phyloP scores from a whole-genome alignment of 2,329 filamentous ascomycete species.

The Claviceps sp. region DNA sequence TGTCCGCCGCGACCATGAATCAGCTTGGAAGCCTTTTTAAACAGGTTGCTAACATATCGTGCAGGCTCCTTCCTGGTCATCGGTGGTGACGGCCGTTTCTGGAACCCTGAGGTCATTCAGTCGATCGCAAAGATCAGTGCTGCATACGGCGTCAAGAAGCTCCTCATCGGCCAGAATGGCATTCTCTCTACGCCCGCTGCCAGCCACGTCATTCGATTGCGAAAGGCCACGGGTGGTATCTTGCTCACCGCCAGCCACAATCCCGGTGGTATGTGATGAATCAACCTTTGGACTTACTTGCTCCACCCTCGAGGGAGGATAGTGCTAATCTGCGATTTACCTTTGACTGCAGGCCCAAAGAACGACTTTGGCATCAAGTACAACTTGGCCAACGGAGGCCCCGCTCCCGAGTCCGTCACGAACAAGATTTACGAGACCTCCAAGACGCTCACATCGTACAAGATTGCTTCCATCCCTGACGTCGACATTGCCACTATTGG shows the following conservation, averaged over 20 bases:
- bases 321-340: conserved; percentile 3
- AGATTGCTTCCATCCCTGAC: conserved; percentile 75
- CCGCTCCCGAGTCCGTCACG: conserved; percentile 88
- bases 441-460: conserved; percentile 83
- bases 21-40: background rate
- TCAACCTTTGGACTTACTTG: too few relatives aligned
- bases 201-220: conserved; percentile 88
- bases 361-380: conserved; percentile 99
- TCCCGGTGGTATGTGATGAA: conserved; percentile 61
- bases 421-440: conserved; percentile 95
- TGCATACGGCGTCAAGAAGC: conserved; percentile 97
- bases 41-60: background rate
- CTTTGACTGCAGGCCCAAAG: conserved; percentile 51
- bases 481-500: conserved; percentile 76
- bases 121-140: conserved; percentile 94
- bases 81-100: conserved; percentile 92
- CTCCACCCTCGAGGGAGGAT: background rate
- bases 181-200: conserved; percentile 95
- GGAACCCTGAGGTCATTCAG: conserved; percentile 93
- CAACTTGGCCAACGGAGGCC: conserved; percentile 92
- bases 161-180: conserved; percentile 88
- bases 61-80: conserved; percentile 79
- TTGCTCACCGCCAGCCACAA: conserved; percentile 96
- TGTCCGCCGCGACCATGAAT: background rate
- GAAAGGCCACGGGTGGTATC: conserved; percentile 91